Evolutionary conservation across 2,329 filamentous ascomycete genomes (phyloP).

Genomic region (Alternaria incomplexa): DNA sequence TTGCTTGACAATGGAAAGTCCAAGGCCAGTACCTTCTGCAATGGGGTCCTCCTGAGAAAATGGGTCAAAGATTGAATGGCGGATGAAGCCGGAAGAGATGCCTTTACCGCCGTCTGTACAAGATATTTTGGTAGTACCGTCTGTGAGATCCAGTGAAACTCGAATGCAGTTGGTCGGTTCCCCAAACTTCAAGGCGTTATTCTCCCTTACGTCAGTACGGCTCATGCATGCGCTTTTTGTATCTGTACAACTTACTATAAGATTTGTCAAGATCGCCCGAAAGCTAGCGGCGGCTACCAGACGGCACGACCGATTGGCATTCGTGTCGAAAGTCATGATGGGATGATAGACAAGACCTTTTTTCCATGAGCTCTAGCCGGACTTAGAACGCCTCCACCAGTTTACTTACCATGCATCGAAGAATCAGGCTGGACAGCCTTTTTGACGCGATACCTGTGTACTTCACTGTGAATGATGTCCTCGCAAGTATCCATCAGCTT

Average conservation of each 20-base stretch:
- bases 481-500: background rate
- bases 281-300: constrained; percentile 8
- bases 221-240: background rate
- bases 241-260: background rate
- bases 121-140: background rate
- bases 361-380: background rate
- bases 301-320: background rate
- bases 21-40: constrained; percentile 6
- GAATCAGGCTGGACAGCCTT: constrained; percentile 2
- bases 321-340: constrained; percentile 5
- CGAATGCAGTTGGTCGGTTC: background rate
- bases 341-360: background rate
- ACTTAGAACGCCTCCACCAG: background rate
- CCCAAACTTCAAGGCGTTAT: constrained; percentile 9
- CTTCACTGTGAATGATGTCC: constrained; percentile 4
- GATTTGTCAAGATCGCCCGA: constrained; percentile 3
- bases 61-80: constrained; percentile 7
- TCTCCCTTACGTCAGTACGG: background rate
- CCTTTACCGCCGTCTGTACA: constrained; percentile 5
- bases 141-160: constrained; percentile 1
- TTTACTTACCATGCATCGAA: background rate
- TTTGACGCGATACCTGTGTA: background rate
- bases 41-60: constrained; percentile 10
- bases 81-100: constrained; percentile 2
- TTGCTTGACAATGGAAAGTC: constrained; percentile 12